Base-by-base conservation (phyloP, 352 stramenopile species). In the Phytophthora ramorum region DNA sequence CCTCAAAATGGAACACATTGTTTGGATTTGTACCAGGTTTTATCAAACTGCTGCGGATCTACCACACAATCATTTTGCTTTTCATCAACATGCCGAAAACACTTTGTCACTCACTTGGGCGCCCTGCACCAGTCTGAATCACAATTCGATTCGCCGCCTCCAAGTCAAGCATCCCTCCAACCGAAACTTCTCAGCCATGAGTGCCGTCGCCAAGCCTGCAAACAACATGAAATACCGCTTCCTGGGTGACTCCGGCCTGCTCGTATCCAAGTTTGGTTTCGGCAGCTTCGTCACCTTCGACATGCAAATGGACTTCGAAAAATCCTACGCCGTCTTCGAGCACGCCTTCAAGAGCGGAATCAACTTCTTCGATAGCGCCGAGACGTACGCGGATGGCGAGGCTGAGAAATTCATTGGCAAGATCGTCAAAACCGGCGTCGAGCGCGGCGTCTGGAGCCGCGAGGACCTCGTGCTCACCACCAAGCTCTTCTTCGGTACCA, bases 401-500 rank as follows among this genome's bases (percentile, higher is more conserved):
- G 41, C 73, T 0, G 67, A 81, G 41, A 50, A 50, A 9, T 72
- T 77, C 48, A 85, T 84, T 10, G 79, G 80, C 24, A 70, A 82
- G 44, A 71, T 81, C 10, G 50, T 88, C 28, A 64, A 73, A 17
- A 80, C 75, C n/a, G 74, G 71, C n/a, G 38, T 85, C 13, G 54
- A 74, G 14, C 57, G 66, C 9, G 59, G 55, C 2, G 40, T 80
- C 8, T 79, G 59, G 63, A 57, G 50, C 8, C 70, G 79, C 24
- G 75, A 86, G 40, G 74, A 90, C 22, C 63, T 89, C 32, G 63
- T 89, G 5, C 24, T 89, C 24, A 78, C 60, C 19, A 89, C 81
- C 50, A 89, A 89, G 54, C 69, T 89, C 63, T 79, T 81, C 32
- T 75, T 80, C 17, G 70, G 76, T 40, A 56, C 52, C 28, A 70